Evolutionary conservation across 306 rosid genomes (phyloP).

Genomic region (Betula pendula): DNA sequence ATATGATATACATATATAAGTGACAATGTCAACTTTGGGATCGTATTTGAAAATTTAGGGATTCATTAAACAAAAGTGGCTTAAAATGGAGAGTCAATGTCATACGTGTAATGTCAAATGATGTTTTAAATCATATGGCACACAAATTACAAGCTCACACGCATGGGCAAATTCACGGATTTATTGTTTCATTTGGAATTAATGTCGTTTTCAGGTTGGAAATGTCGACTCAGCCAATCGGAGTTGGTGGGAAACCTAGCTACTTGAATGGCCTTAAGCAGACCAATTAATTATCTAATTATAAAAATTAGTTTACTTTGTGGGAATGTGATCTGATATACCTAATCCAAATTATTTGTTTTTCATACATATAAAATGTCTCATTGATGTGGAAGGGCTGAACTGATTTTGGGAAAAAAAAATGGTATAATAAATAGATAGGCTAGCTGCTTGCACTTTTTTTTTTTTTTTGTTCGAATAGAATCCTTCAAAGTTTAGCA

Average conservation of each 20-base stretch:
- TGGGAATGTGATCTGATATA: constrained; percentile 27
- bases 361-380: constrained; percentile 11
- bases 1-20: background rate
- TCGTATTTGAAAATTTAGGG: background rate
- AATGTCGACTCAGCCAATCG: constrained; percentile 33
- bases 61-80: background rate
- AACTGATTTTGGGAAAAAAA: background rate
- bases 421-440: background rate
- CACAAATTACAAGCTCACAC: background rate
- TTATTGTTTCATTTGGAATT: constrained; percentile 6
- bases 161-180: background rate
- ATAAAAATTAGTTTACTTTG: constrained; percentile 15
- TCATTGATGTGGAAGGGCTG: constrained; percentile 23
- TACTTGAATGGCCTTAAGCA: constrained; percentile 33
- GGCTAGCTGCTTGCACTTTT: background rate
- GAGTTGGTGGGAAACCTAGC: constrained; percentile 53
- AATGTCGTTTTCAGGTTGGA: constrained; percentile 45
- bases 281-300: constrained; percentile 14
- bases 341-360: constrained; percentile 51
- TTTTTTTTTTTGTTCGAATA: no score
- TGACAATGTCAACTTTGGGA: constrained; percentile 9
- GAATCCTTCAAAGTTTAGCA: no score
- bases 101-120: constrained; percentile 1
- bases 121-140: background rate
- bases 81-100: background rate